Percentiles rank a stretch among this genome's conserved stretches.
phyloP scores from a whole-genome alignment of 495 filamentous ascomycete genomes.

The Xylaria grammica region DNA sequence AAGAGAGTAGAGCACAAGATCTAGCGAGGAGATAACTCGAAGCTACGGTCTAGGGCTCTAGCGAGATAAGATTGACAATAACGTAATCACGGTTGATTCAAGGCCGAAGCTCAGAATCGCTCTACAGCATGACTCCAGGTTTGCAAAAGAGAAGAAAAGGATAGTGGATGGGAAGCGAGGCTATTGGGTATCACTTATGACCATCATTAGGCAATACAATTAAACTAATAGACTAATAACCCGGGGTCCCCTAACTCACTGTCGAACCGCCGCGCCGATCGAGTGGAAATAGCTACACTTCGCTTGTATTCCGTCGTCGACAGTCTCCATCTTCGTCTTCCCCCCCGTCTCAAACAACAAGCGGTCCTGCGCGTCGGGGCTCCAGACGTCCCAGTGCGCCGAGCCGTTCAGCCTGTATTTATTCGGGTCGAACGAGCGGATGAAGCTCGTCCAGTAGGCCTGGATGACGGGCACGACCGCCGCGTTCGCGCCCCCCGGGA shows the following conservation, averaged over 20 bases:
- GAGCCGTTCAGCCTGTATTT: conserved; percentile 44
- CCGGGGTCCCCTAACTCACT: neutral
- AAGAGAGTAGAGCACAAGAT: too few relatives aligned
- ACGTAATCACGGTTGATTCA: too few relatives aligned
- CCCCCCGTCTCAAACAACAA: conserved; percentile 61
- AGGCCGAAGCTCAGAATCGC: too few relatives aligned
- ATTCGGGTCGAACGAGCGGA: conserved; percentile 69
- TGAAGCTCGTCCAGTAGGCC: conserved; percentile 73
- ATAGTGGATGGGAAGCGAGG: too few relatives aligned
- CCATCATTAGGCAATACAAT: neutral
- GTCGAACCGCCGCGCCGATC: conserved; percentile 15
- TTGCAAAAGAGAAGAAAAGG: too few relatives aligned
- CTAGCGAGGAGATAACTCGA: too few relatives aligned
- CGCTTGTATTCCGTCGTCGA: conserved; percentile 47
- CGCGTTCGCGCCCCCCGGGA: conserved; percentile 51
- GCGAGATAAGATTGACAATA: too few relatives aligned
- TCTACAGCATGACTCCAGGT: too few relatives aligned
- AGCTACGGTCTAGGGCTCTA: too few relatives aligned
- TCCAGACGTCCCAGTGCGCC: conserved; percentile 38
- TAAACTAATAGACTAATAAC: neutral
- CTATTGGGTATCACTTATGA: neutral
- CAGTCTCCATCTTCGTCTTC: conserved; percentile 62
- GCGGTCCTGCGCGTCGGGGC: conserved; percentile 43
- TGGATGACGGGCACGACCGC: conserved; percentile 63
- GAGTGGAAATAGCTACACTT: conserved; percentile 59